A percentile compares a stretch with the other conserved stretches of the same genome.
Evolutionary conservation across 306 rosid species (phyloP).

Genomic region (Trifolium pratense): DNA sequence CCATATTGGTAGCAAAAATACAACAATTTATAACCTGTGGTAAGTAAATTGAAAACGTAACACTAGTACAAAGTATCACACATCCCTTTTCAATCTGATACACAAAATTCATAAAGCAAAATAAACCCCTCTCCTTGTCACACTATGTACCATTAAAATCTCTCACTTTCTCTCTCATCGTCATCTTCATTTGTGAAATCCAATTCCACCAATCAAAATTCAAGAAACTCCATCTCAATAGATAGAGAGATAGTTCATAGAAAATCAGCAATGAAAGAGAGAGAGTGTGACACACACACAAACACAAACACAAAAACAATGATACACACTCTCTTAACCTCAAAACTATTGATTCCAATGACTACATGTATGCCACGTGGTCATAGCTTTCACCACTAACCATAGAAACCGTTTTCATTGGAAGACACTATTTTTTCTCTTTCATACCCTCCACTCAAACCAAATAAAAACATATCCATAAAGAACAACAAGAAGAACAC

Average conservation of each 20-base stretch:
- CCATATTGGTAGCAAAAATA: no score
- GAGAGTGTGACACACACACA: slow-evolving; percentile 6
- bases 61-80: slow-evolving; percentile 26
- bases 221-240: slow-evolving; percentile 62
- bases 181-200: slow-evolving; percentile 56
- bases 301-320: not conserved
- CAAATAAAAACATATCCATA: slow-evolving; percentile 40
- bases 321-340: slow-evolving; percentile 28
- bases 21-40: slow-evolving; percentile 25
- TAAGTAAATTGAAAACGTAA: slow-evolving; percentile 25
- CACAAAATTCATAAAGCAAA: slow-evolving; percentile 17
- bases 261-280: slow-evolving; percentile 5
- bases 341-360: not conserved
- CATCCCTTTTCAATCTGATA: slow-evolving; percentile 18
- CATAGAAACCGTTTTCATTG: slow-evolving; percentile 39
- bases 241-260: slow-evolving; percentile 38
- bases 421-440: not conserved
- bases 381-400: slow-evolving; percentile 55
- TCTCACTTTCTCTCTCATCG: slow-evolving; percentile 26
- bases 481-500: not conserved
- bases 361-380: slow-evolving; percentile 60
- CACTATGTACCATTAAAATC: slow-evolving; percentile 26
- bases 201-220: slow-evolving; percentile 66
- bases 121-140: slow-evolving; percentile 25
- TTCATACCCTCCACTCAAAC: slow-evolving; percentile 34